phyloP scores from a whole-genome alignment of 306 rosid species.

The Casuarina cunninghamiana region DNA sequence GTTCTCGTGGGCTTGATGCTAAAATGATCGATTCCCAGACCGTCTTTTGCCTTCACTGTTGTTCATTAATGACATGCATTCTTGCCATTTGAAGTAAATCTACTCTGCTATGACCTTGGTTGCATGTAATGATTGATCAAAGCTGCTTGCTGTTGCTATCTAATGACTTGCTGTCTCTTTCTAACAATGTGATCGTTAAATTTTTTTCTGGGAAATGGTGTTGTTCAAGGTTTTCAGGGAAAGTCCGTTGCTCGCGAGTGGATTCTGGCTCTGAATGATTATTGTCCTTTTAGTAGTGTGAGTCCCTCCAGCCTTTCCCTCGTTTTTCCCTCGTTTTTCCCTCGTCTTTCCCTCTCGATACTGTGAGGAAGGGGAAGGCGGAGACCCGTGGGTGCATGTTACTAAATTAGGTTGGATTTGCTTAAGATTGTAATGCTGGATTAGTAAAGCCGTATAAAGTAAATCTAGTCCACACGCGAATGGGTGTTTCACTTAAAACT shows the following conservation, averaged over 20 bases:
- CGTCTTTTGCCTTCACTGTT: background rate
- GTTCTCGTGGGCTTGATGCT: background rate
- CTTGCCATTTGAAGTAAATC: constrained; percentile 8
- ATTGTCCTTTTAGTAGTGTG: background rate
- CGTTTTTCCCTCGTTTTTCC: background rate
- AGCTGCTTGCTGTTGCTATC: background rate
- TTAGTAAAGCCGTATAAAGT: background rate
- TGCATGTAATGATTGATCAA: background rate
- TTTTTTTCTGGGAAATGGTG: background rate
- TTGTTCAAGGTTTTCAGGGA: background rate
- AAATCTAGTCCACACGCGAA: too few species aligned
- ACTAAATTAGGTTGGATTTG: background rate
- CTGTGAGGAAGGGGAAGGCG: background rate
- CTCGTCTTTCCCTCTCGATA: background rate
- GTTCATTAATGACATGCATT: background rate
- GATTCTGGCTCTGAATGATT: background rate
- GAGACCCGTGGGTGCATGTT: background rate
- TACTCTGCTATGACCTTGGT: background rate
- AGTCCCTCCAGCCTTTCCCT: background rate
- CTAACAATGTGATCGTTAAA: background rate
- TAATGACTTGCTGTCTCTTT: background rate
- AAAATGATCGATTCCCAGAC: background rate
- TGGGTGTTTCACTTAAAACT: too few species aligned
- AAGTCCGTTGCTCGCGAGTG: constrained; percentile 2
- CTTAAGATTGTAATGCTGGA: background rate